Base-by-base conservation (phyloP, 192 early-diverging fungal genomes). In the Rhizoclosmatium sp. region DNA sequence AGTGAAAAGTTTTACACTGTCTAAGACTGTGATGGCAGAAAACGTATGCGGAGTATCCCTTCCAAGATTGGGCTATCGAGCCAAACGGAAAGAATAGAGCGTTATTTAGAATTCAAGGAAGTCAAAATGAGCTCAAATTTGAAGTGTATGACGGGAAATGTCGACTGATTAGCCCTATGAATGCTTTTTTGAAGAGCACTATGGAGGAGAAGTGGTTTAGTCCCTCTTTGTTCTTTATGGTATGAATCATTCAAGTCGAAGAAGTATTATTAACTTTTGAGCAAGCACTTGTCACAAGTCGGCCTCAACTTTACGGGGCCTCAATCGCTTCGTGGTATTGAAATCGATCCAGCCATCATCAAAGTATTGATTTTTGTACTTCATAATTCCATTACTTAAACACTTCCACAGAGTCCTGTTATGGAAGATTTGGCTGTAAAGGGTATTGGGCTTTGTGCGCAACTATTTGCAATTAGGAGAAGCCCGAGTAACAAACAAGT, bases 271-370 rank as follows among this genome's bases (percentile, higher is more conserved):
- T 62, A 21, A 21, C 21, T 68, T 4, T 16, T 16, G 45, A 12
- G 41, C 44, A 58, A 86, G 87, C 76, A 75, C 69, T 51, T 89
- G 62, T 83, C 83, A 2, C 60, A 80, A 23, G 80, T 86, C 31
- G 88, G 88, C 2, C 48, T 83, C 39, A 86, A 87, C 56, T 89
- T 87, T 69, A 39, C 58, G 14, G 88, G 82, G 14, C 88, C 88
- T 19, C 76, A 80, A 40, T 79, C 56, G 31, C 72, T 87, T 59
- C 80, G 78, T 40, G 82, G 81, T 23, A 75, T 86, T 31, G 86
- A 89, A 48, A 69, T 89, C 23, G 85, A 81, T 45, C 80, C 84
- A 23, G 44, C 82, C 67, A 83, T 89, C 7, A 14, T 87, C 1
- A 89, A 89, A 82, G 88, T 87, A 51, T 58, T 4, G 21, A 9